phyloP scores from a whole-genome alignment of 208 protist species.

The Trypanosoma caninum region DNA sequence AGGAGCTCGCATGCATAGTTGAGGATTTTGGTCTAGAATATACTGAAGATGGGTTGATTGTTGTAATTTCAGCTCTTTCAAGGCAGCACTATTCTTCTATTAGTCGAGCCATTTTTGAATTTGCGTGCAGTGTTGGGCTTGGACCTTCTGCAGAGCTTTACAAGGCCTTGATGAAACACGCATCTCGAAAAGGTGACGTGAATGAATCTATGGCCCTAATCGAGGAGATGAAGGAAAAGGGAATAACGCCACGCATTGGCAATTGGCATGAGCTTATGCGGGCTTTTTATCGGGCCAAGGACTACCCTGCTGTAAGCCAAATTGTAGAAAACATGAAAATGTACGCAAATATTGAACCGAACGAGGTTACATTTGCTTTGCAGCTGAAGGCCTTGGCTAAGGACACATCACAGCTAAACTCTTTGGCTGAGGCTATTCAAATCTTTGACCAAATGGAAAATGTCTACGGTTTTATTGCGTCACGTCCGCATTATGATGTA shows the following conservation, averaged over 20 bases:
- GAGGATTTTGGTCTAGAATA: constrained; percentile 64
- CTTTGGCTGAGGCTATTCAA: constrained; percentile 77
- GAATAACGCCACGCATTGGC: constrained; percentile 84
- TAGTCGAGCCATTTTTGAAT: constrained; percentile 70
- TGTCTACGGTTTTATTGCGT: constrained; percentile 85
- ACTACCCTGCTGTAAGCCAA: constrained; percentile 75
- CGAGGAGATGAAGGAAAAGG: constrained; percentile 85
- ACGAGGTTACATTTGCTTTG: constrained; percentile 81
- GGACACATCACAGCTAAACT: constrained; percentile 70
- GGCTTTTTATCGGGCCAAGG: constrained; percentile 74
- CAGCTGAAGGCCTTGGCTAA: constrained; percentile 76
- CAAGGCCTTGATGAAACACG: constrained; percentile 78
- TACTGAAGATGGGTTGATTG: constrained; percentile 77
- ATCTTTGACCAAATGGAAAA: constrained; percentile 92
- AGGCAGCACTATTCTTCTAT: constrained; percentile 55
- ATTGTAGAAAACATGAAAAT: constrained; percentile 92
- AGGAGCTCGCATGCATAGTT: constrained; percentile 63
- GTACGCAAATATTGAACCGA: constrained; percentile 91
- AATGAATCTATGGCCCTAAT: constrained; percentile 79
- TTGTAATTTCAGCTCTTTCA: constrained; percentile 64
- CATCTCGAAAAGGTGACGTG: constrained; percentile 51
- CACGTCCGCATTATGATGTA: constrained; percentile 79
- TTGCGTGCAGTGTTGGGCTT: constrained; percentile 57
- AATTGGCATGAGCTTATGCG: constrained; percentile 92
- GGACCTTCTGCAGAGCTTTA: constrained; percentile 77